These are phyloP conservation scores for Candida tallmaniae DNA, from an alignment of 805 yeast species.

Conservation along the genomic window DNA sequence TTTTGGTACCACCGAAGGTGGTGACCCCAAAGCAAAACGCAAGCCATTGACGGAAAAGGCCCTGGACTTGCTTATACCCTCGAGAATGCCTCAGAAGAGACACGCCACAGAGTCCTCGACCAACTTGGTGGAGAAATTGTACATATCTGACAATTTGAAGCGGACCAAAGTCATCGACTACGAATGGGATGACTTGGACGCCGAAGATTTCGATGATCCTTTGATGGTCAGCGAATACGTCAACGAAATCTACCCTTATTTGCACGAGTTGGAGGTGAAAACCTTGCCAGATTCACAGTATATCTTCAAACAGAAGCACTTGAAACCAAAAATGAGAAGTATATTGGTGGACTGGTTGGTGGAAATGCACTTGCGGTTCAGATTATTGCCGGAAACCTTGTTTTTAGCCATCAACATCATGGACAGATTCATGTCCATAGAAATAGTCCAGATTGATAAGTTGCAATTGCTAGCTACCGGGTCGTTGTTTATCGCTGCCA, in stretches of 20 bases:
- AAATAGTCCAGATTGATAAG: constrained; percentile 70
- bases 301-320: constrained; percentile 55
- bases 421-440: constrained; percentile 81
- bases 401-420: constrained; percentile 77
- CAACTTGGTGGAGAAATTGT: constrained; percentile 36
- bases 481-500: constrained; percentile 82
- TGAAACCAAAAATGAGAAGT: constrained; percentile 80
- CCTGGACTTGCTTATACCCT: constrained; percentile 20
- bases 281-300: constrained; percentile 75
- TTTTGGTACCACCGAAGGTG: neutral
- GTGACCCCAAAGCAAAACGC: neutral
- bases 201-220: constrained; percentile 64
- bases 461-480: constrained; percentile 85
- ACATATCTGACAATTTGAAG: constrained; percentile 23
- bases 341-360: constrained; percentile 92
- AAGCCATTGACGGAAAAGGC: constrained; percentile 23
- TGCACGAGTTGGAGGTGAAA: constrained; percentile 65
- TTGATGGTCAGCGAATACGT: constrained; percentile 93
- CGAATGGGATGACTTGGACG: constrained; percentile 71
- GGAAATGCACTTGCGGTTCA: constrained; percentile 80
- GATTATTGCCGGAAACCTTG: constrained; percentile 81
- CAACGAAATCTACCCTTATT: constrained; percentile 75
- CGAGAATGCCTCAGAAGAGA: constrained; percentile 45
- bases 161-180: constrained; percentile 39
- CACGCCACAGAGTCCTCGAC: constrained; percentile 53